phyloP scores from a whole-genome alignment of 2,329 filamentous ascomycete species.

The Hymenoscyphus fructigenus region DNA sequence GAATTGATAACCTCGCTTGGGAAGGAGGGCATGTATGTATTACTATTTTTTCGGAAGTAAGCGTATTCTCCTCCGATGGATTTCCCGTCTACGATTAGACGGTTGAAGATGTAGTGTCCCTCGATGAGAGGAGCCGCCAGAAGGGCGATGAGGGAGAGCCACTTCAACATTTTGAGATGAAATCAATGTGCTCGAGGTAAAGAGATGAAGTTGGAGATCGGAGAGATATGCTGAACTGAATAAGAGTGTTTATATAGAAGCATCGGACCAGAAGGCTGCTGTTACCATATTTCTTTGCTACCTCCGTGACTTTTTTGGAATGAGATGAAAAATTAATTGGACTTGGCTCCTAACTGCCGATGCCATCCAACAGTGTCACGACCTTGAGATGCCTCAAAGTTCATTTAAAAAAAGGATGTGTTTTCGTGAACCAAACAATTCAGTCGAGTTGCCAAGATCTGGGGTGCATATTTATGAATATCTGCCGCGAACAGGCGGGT shows the following conservation, averaged over 20 bases:
- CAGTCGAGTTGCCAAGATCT: conserved; percentile 3
- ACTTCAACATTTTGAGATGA: neutral
- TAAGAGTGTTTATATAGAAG: neutral
- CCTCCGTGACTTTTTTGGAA: neutral
- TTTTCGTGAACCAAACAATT: neutral
- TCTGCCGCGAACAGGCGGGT: conserved; percentile 3
- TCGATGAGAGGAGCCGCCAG: neutral
- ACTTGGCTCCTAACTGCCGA: neutral
- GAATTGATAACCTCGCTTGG: neutral
- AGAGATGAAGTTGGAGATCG: neutral
- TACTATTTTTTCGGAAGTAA: neutral
- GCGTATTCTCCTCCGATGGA: neutral
- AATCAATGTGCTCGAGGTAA: neutral
- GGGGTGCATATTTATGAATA: neutral
- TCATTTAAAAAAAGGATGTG: neutral
- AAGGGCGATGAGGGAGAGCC: neutral
- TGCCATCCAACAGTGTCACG: neutral
- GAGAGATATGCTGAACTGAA: neutral
- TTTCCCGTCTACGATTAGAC: neutral
- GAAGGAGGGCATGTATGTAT: neutral
- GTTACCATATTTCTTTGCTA: neutral
- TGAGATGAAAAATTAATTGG: neutral
- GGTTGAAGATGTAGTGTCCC: conserved; percentile 8
- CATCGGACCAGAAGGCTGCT: neutral
- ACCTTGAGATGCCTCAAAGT: neutral